A percentile compares a stretch with the other conserved stretches of the same genome.
Conservation (phyloP, 768 basidiomycete species). For the Rhodotorula kratochvilovae region DNA sequence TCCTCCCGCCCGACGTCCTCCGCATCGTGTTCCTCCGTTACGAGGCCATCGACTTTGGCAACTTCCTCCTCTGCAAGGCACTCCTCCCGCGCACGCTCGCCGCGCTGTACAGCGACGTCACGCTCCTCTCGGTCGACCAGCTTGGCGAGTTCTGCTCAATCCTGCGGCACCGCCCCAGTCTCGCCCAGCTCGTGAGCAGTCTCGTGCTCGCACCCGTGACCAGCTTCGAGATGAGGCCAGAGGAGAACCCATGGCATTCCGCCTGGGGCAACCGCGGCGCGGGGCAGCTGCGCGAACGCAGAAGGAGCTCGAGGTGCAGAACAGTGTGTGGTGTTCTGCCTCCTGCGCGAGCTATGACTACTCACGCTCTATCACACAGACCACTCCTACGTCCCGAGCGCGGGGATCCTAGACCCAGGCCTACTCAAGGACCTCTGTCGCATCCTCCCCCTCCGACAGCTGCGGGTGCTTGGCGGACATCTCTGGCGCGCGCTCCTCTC, state of each 20-base stretch:
- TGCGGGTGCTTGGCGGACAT: not conserved
- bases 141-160: not conserved
- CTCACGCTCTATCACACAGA: too few relatives aligned
- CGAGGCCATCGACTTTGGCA: not conserved
- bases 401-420: not conserved
- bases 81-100: not conserved
- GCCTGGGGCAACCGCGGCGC: too few relatives aligned
- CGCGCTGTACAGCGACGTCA: not conserved
- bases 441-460: not conserved
- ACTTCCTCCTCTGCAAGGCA: not conserved
- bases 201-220: not conserved
- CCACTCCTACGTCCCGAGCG: too few relatives aligned
- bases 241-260: too few relatives aligned
- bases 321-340: not conserved
- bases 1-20: not conserved
- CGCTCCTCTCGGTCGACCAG: fast-evolving
- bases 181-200: not conserved
- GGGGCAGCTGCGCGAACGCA: not conserved
- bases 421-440: not conserved
- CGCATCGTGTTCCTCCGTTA: not conserved
- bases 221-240: too few relatives aligned
- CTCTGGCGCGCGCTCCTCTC: not conserved
- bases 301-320: not conserved
- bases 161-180: not conserved
- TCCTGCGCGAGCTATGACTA: too few relatives aligned